phyloP scores from a whole-genome alignment of 768 basidiomycete genomes.

The Suillus variegatus region DNA sequence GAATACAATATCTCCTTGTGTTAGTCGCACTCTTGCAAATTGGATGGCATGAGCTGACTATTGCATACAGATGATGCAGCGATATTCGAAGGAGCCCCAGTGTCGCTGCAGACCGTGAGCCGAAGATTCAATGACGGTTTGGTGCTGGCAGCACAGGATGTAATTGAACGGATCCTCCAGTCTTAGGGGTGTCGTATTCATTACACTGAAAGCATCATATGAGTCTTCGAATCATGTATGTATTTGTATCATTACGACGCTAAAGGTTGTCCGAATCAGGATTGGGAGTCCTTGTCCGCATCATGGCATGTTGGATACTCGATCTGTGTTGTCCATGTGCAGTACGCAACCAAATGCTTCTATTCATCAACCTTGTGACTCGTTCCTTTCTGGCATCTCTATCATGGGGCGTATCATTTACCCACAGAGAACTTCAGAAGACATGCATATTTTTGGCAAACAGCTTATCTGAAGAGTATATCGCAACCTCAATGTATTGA shows the following conservation, averaged over 20 bases:
- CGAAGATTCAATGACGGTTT: constrained; percentile 29
- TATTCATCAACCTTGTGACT: not conserved
- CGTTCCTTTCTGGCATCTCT: not conserved
- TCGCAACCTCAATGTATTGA: not conserved
- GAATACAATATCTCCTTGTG: constrained; percentile 19
- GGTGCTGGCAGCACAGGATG: constrained; percentile 26
- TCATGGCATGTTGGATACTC: too few relatives aligned
- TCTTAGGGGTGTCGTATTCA: constrained; percentile 7
- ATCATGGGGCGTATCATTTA: not conserved
- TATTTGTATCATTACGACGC: not conserved
- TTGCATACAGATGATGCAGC: constrained; percentile 21
- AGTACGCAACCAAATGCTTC: not conserved
- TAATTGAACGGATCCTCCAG: constrained; percentile 26
- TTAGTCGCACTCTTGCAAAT: constrained; percentile 10
- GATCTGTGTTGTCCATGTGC: too few relatives aligned
- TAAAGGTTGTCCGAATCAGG: not conserved
- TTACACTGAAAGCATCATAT: constrained; percentile 9
- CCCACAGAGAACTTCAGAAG: not conserved
- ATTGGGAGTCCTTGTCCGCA: too few relatives aligned
- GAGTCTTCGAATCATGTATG: not conserved
- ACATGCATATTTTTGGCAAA: not conserved
- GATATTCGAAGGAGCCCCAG: constrained; percentile 17
- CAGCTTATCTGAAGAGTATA: not conserved
- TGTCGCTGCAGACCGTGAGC: constrained; percentile 24
- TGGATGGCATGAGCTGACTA: constrained; percentile 11